A percentile compares a stretch with the other conserved stretches of the same genome.
Conservation (phyloP, 345 rosid genomes). For the Litchi chinensis region DNA sequence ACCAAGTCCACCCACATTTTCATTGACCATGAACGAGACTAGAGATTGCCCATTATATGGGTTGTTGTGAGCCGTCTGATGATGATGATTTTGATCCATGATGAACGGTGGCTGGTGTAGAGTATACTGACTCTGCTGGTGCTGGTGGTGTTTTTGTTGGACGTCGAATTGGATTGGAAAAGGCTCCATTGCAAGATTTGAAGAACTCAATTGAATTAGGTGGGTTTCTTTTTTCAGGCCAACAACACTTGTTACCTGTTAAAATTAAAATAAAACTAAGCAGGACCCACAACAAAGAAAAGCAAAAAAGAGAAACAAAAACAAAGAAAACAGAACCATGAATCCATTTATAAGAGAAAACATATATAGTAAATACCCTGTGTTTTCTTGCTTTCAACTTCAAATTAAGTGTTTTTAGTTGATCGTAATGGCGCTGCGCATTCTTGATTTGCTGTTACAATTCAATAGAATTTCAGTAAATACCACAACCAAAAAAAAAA, state of each 20-base stretch:
- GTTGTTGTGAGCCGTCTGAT: not conserved
- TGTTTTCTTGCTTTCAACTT: constrained; percentile 30
- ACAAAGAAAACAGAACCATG: not conserved
- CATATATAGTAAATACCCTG: constrained; percentile 16
- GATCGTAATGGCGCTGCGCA: not conserved
- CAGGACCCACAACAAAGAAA: not conserved
- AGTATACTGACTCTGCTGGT: not conserved
- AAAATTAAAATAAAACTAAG: not conserved
- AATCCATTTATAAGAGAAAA: not conserved
- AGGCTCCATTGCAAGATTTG: not conserved
- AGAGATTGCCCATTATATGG: not conserved
- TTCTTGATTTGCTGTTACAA: constrained; percentile 37
- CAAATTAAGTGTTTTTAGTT: constrained; percentile 20
- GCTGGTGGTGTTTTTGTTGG: not conserved
- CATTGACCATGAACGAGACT: constrained; percentile 8
- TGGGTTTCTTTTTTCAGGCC: not conserved
- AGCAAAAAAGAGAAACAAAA: not conserved
- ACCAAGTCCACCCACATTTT: constrained; percentile 6
- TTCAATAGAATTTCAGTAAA: not conserved
- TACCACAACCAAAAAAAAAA: no score
- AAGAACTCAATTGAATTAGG: not conserved
- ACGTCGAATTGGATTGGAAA: not conserved
- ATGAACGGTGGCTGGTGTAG: constrained; percentile 12
- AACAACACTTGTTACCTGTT: not conserved
- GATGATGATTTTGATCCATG: not conserved